These are phyloP conservation scores for Trichosporon ovoides DNA, from an alignment of 1,284 basidiomycete genomes.

Conservation along the genomic window DNA sequence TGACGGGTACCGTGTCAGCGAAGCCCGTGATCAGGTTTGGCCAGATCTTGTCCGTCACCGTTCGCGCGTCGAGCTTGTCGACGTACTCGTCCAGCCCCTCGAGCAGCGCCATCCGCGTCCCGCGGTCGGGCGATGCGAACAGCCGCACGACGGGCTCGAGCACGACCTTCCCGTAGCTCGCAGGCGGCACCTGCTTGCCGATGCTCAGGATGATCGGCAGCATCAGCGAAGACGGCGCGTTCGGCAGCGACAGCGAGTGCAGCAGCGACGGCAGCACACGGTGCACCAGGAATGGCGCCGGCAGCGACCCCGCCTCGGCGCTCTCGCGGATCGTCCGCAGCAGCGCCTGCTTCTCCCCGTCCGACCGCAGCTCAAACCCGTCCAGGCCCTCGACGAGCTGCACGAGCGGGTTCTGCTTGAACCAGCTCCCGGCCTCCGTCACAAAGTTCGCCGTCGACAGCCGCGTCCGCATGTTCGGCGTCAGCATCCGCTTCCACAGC, in stretches of 20 bases:
- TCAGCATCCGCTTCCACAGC: slow-evolving; percentile 78
- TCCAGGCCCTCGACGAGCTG: slow-evolving; percentile 81
- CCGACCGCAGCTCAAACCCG: slow-evolving; percentile 75
- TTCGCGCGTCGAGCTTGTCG: slow-evolving; percentile 79
- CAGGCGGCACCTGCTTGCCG: slow-evolving; percentile 64
- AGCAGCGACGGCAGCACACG: slow-evolving; percentile 82
- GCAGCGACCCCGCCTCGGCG: slow-evolving; percentile 61
- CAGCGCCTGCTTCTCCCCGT: slow-evolving; percentile 71
- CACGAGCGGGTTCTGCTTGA: slow-evolving; percentile 74
- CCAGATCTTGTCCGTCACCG: slow-evolving; percentile 83
- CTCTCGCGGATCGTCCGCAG: slow-evolving; percentile 78
- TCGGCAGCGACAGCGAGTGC: slow-evolving; percentile 76
- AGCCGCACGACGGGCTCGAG: slow-evolving; percentile 75
- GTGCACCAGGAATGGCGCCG: slow-evolving; percentile 78
- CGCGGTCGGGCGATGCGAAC: slow-evolving; percentile 81
- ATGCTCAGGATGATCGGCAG: slow-evolving; percentile 76
- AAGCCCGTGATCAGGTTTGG: slow-evolving; percentile 94
- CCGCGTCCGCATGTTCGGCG: slow-evolving; percentile 76
- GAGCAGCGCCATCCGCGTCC: slow-evolving; percentile 86
- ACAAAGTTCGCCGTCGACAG: slow-evolving; percentile 72
- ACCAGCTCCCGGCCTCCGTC: slow-evolving; percentile 72
- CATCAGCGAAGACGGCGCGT: slow-evolving; percentile 70
- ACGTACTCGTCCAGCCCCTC: slow-evolving; percentile 79
- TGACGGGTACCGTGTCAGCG: slow-evolving; percentile 83
- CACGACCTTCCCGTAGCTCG: slow-evolving; percentile 67